Percentiles rank a stretch among this genome's conserved stretches.
phyloP scores from a whole-genome alignment of 2,329 filamentous ascomycete species.

The Ceratocystis colombiana region DNA sequence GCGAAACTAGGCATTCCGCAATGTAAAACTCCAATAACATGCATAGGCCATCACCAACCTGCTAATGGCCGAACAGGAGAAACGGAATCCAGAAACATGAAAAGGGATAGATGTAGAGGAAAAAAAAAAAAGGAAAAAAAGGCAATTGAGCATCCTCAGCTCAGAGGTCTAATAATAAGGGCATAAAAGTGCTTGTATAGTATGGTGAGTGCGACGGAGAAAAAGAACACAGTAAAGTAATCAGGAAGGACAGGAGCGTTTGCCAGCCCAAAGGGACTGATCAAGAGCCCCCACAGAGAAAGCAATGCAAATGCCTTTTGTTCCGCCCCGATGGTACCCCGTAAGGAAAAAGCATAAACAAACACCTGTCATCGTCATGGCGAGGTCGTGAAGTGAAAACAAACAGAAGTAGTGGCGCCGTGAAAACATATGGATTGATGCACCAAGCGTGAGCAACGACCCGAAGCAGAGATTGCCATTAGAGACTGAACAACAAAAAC shows the following conservation, averaged over 20 bases:
- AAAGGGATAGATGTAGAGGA: background rate
- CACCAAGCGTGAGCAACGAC: background rate
- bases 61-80: constrained; percentile 1
- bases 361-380: constrained; percentile 8
- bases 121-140: background rate
- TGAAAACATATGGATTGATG: background rate
- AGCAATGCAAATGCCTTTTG: constrained; percentile 11
- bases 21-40: constrained; percentile 1
- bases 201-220: background rate
- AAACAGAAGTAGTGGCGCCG: constrained; percentile 6
- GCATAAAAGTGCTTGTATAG: background rate
- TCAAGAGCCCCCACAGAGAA: too few species aligned
- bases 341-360: background rate
- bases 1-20: background rate
- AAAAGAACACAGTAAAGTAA: constrained; percentile 16
- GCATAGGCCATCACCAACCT: constrained; percentile 10
- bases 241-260: constrained; percentile 18
- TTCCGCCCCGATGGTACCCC: background rate
- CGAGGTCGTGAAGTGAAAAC: constrained; percentile 6
- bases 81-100: background rate
- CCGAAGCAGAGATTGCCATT: background rate
- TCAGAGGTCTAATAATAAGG: background rate
- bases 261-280: background rate
- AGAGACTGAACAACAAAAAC: background rate
- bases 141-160: background rate